phyloP scores from a whole-genome alignment of 2,329 filamentous ascomycete genomes.

The Albophoma yamanashiensis region DNA sequence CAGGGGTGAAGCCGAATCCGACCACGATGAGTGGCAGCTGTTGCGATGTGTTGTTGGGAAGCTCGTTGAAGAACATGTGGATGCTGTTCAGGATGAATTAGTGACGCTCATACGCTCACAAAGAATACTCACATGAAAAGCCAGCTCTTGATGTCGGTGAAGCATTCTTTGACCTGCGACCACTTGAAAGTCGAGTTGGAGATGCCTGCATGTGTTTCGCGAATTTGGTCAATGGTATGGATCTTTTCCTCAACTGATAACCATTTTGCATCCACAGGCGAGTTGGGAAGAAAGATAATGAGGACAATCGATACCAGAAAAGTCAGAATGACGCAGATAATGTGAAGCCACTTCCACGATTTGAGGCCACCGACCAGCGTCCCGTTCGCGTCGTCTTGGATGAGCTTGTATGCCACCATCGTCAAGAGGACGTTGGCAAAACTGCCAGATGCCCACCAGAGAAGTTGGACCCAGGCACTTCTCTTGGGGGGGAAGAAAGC shows the following conservation, averaged over 20 bases:
- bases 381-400: conserved; percentile 8
- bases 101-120: background rate
- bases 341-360: conserved; percentile 40
- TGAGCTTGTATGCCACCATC: conserved; percentile 17
- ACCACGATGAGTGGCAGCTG: conserved; percentile 14
- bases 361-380: conserved; percentile 7
- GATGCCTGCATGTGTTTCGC: conserved; percentile 10
- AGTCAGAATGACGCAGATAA: conserved; percentile 42
- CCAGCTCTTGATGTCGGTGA: conserved; percentile 12
- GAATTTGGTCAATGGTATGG: conserved; percentile 10
- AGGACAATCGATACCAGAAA: conserved; percentile 18
- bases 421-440: conserved; percentile 16
- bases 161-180: conserved; percentile 11
- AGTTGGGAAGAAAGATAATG: conserved; percentile 10
- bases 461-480: conserved; percentile 16
- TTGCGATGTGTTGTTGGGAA: conserved; percentile 15
- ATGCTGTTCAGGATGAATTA: conserved; percentile 3
- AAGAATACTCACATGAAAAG: conserved; percentile 5
- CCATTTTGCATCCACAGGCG: conserved; percentile 10
- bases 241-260: conserved; percentile 9
- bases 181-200: conserved; percentile 12
- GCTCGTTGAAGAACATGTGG: conserved; percentile 16
- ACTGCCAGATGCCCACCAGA: conserved; percentile 17
- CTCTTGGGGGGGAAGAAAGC: conserved; percentile 16
- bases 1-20: conserved; percentile 12